Evolutionary conservation across 2,329 filamentous ascomycete genomes (phyloP).

Genomic region (Ophiostoma piceae): DNA sequence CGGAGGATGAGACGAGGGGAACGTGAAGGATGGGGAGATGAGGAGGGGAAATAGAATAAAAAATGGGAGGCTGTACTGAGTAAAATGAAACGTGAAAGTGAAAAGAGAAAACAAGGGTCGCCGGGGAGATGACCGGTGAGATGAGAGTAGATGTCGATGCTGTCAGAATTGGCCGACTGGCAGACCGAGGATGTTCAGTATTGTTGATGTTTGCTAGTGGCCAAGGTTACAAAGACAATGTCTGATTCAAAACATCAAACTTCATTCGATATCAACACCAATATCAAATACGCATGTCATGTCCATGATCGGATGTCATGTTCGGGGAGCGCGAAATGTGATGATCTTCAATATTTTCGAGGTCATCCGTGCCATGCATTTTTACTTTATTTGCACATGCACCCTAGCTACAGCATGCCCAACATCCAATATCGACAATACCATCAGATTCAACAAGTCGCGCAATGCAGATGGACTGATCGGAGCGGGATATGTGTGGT

Average conservation of each 20-base stretch:
- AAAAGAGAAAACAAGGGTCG: not conserved
- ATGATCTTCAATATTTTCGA: not conserved
- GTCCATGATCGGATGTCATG: not conserved
- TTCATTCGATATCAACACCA: no score
- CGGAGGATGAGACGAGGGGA: not conserved
- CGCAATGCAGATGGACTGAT: constrained; percentile 8
- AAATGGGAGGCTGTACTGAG: not conserved
- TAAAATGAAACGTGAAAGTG: not conserved
- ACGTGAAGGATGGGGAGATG: not conserved
- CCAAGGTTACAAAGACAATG: no score
- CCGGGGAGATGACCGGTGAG: no score
- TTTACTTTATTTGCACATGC: not conserved
- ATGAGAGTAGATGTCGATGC: not conserved
- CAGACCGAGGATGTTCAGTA: no score
- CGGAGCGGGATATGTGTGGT: constrained; percentile 4
- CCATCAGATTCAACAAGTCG: not conserved
- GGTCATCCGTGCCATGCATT: not conserved
- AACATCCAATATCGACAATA: not conserved
- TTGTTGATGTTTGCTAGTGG: no score
- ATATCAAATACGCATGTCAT: not conserved
- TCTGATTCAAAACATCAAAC: no score
- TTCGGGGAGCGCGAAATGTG: not conserved
- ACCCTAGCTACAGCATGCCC: not conserved
- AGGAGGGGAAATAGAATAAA: not conserved
- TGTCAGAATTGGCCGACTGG: not conserved